Conservation (phyloP, 148 eudicot genomes). For the Camellia lanceoleosa region DNA sequence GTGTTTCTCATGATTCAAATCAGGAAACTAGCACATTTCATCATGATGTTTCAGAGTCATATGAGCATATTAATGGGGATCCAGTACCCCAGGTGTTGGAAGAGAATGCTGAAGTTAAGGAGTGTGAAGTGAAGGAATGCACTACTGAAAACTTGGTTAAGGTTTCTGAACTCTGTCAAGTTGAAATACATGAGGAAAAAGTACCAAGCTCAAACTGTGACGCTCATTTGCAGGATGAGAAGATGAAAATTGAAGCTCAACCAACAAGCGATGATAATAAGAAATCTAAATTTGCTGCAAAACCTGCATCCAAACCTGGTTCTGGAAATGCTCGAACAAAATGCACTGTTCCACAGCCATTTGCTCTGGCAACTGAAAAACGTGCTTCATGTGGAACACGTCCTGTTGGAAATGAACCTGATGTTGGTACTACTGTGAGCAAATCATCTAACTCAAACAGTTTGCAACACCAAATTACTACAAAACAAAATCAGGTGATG, state of each 20-base stretch:
- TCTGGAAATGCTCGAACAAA: conserved; percentile 41
- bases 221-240: conserved; percentile 23
- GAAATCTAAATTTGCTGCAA: conserved; percentile 33
- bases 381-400: conserved; percentile 62
- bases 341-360: conserved; percentile 81
- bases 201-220: conserved; percentile 14
- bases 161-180: conserved; percentile 31
- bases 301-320: conserved; percentile 40
- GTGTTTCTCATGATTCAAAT: conserved; percentile 30
- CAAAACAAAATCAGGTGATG: conserved; percentile 49
- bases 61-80: conserved; percentile 27
- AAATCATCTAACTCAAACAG: conserved; percentile 35
- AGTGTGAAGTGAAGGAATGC: conserved; percentile 55
- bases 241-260: conserved; percentile 24
- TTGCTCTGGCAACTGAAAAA: conserved; percentile 88
- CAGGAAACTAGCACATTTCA: conserved; percentile 24
- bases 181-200: conserved; percentile 28
- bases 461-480: conserved; percentile 20
- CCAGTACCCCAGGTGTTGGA: conserved; percentile 21
- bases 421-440: conserved; percentile 28
- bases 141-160: conserved; percentile 30
- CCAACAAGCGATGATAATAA: conserved; percentile 34
- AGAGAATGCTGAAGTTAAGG: conserved; percentile 31
- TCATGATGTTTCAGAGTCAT: conserved; percentile 28
- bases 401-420: conserved; percentile 42